Evolutionary conservation across 2,329 filamentous ascomycete genomes (phyloP), one percentile per base, ranked within the genome.

Genomic region (Diaporthe sp.): DNA sequence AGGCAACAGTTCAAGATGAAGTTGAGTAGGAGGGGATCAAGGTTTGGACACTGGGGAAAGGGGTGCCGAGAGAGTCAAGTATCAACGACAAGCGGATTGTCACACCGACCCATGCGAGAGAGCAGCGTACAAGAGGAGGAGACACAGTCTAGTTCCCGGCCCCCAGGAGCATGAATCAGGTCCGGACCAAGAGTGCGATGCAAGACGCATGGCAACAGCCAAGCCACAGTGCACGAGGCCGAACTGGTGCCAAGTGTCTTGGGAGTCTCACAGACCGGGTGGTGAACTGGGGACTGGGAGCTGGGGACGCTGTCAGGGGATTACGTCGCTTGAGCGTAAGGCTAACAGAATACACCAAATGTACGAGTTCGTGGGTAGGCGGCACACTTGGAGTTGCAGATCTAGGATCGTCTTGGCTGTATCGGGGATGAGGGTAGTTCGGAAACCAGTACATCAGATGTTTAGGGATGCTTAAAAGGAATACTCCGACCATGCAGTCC

Each of bases 201-300:
- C 57, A 71, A 75, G 64, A 75, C 55, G 71, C 66, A 52, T 74
- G 66, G 40, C 28, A 55, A 33, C 74, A 38, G 74, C 71, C 71
- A 75, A 75, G 71, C 71, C 74, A 74, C 74, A 76, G 47, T 17
- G 71, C 68, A 55, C 52, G 72, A 67, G 25, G 70, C 57, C 57
- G 38, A 72, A 45, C 50, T 40, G 57, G 60, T 68, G 72, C 68
- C 68, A 74, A 72, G 55, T 50, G 68, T 72, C 60, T 72, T 73
- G 71, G 64, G 38, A 71, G 66, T 68, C 71, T 76, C 67, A 74
- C 67, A 54, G 45, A 54, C 64, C 47, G 64, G 64, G 64, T 35
- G 13, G 64, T 67, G 57, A 55, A n/a, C 71, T 66, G 55, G 60
- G 69, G 38, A 33, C n/a, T 40, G 38, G 45, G 40, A 28, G 40